phyloP scores from a whole-genome alignment of 2,329 filamentous ascomycete genomes.

The Stagonosporopsis vannaccii region DNA sequence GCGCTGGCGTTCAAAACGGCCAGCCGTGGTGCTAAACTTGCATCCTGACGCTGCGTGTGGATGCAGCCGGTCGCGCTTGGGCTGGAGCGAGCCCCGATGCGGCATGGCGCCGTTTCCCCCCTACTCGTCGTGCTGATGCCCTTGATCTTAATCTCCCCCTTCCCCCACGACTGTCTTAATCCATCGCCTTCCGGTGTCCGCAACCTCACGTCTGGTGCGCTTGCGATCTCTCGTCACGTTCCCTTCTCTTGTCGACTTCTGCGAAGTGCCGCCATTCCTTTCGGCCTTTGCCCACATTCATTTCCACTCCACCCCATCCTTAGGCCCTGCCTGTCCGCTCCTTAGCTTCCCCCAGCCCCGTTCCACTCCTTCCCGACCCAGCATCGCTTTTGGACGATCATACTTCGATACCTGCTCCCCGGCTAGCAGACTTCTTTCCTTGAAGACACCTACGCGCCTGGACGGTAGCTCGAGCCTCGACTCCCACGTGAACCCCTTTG shows the following conservation, averaged over 20 bases:
- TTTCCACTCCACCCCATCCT: constrained; percentile 41
- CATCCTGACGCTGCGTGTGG: constrained; percentile 23
- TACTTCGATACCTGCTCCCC: constrained; percentile 42
- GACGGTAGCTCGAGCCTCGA: constrained; percentile 44
- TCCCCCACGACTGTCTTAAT: constrained; percentile 41
- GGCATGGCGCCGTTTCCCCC: constrained; percentile 33
- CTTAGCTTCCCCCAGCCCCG: constrained; percentile 38
- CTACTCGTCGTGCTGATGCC: constrained; percentile 36
- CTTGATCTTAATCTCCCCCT: constrained; percentile 46
- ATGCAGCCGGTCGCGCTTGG: constrained; percentile 19
- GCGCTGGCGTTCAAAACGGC: constrained; percentile 33
- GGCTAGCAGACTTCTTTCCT: constrained; percentile 49
- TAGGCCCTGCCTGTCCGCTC: constrained; percentile 51
- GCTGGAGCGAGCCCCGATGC: constrained; percentile 12
- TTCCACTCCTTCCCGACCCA: constrained; percentile 39
- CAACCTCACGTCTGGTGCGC: constrained; percentile 40
- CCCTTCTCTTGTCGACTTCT: constrained; percentile 50
- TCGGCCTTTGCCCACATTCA: constrained; percentile 52
- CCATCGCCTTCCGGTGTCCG: constrained; percentile 44
- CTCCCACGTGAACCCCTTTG: constrained; percentile 29
- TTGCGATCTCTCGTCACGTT: constrained; percentile 48
- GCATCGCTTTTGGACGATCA: constrained; percentile 50
- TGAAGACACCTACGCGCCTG: constrained; percentile 41
- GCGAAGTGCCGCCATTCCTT: constrained; percentile 53
- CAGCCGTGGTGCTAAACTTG: constrained; percentile 26